Percentiles rank a stretch among this genome's conserved stretches.
Conservation (phyloP, 2,329 filamentous ascomycete species). For the Pseudocercospora cruenta region DNA sequence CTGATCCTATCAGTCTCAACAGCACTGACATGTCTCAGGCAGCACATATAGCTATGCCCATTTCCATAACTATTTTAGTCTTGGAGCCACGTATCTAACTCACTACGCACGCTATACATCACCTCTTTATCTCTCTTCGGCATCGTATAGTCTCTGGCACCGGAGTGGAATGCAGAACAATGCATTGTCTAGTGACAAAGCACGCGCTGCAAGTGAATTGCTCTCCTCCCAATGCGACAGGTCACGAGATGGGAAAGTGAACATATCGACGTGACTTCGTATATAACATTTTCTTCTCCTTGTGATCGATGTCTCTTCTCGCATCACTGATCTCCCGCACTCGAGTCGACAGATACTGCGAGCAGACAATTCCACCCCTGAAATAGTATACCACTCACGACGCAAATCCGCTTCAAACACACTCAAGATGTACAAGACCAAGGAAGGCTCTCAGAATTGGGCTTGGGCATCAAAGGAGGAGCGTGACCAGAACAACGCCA, state of each 20-base stretch:
- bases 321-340: neutral
- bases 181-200: neutral
- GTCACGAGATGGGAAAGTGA: neutral
- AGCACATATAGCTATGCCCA: neutral
- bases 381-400: neutral
- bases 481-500: neutral
- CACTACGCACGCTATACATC: neutral
- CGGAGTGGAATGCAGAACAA: neutral
- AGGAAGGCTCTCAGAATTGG: neutral
- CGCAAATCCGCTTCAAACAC: neutral
- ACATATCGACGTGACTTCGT: neutral
- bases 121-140: neutral
- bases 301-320: neutral
- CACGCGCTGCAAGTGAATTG: neutral
- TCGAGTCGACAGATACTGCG: neutral
- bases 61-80: neutral
- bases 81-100: neutral
- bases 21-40: neutral
- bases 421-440: neutral
- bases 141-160: neutral
- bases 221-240: neutral
- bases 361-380: neutral
- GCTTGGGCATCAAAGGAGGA: neutral
- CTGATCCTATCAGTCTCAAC: neutral
- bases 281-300: neutral